Evolutionary conservation across 208 protist species (phyloP), one percentile per base, ranked within the genome.

Genomic region (Pavlovales sp.): DNA sequence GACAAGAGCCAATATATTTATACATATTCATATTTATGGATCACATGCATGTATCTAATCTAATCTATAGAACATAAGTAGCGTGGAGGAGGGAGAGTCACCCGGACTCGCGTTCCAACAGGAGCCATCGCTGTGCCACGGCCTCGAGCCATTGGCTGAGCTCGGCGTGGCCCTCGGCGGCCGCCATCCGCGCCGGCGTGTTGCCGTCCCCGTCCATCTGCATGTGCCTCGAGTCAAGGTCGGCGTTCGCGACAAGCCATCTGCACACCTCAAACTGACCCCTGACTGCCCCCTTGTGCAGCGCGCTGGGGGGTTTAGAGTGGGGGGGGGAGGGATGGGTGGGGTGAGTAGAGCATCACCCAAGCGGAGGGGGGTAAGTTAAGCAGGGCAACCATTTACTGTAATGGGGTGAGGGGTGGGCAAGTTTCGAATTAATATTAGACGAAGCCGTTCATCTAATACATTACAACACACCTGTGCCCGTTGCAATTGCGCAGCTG

Each of bases 211-310:
- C 40, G 41, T 88, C 85, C 0, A 34, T 4, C n/a, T 42, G 76
- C 85, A 88, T 4, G 20, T 88, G 76, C 34, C 20, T 1, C 4
- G 7, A 1, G 18, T 37, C 57, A 5, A 86, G 44, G 11, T 7
- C 75, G 34, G 37, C 44, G 8, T 8, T 22, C 41, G 39, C 10
- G 26, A 88, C 18, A 36, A 88, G 75, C 85, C 85, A 88, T 40
- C 34, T 42, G 75, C 85, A 88, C 36, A 81, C 75, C 5, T 2
- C 39, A 0, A 0, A 7, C 8, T 81, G 22, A n/a, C 85, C 85
- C 75, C 75, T 79, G 34, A 81, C 32, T 1, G 85, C 85, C 46
- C 75, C 85, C 75, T 88, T 82, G 85, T 82, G 76, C n/a, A 82
- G 75, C 26, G 82, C 82, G 28, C 36, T n/a, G n/a, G n/a, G n/a